Base-by-base conservation (phyloP, 116 monocot species). In the Iris pallida region DNA sequence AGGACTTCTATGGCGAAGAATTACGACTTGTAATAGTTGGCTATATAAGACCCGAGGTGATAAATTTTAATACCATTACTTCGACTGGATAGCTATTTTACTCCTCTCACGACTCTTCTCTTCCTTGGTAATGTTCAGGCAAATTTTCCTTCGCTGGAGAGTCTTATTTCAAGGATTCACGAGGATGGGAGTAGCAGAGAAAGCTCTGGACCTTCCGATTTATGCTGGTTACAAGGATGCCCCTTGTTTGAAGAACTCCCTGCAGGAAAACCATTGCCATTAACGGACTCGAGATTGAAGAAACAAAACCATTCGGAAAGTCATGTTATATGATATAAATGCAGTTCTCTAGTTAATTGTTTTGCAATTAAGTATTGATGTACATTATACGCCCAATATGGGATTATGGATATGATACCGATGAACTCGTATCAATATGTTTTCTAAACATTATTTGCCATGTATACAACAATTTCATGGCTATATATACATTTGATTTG, bases 1-100 rank as follows among this genome's bases (percentile, higher is more conserved):
- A 92, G 54, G 96, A 92, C 68, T 96, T 96, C 47, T 96, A 96
- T 53, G 92, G 92, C 19, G 92, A 89, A 75, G 92, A 96, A 81
- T 75, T 96, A 14, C 85, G 79, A 30, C 87, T 96, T 66, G 83
- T 80, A 42, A 75, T 96, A 59, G 87, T 92, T 2, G 96, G 92
- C 52, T 96, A 96, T 59, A 96, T 96, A 72, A 82, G 92, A 73
- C 89, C 92, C 44, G 92, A 96, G 95, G 95, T 83, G 16, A 19
- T 7, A 0, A 61, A 45, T 61, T 7, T 61, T 12, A 44, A 45
- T 40, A 49, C 49, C 49, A 51, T 30, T 30, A 30, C 30, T 30
- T 30, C 30, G 30, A 30, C 30, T 30, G 30, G 30, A 30, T 30
- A 30, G 3, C 30, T 30, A 30, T 30, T 30, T 30, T 30, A 30